A percentile compares a stretch with the other conserved stretches of the same genome.
Evolutionary conservation across 129 eudicot genomes (phyloP).

Genomic region (Lactuca saligna): DNA sequence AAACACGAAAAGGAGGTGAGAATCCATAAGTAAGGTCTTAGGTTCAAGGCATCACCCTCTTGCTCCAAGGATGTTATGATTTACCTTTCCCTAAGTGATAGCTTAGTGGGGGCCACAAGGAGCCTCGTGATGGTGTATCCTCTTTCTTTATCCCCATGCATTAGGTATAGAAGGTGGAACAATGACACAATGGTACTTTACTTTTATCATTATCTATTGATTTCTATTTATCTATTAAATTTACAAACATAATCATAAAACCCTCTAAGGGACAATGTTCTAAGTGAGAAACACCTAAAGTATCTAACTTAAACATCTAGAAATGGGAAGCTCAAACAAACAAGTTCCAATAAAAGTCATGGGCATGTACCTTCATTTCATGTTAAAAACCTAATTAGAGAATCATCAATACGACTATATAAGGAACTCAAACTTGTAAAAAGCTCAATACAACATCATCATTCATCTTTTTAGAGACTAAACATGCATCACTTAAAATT

Average conservation of each 20-base stretch:
- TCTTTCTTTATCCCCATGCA: neutral
- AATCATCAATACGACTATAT: neutral
- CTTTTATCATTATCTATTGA: no score
- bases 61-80: no score
- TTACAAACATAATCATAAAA: neutral
- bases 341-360: neutral
- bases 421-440: neutral
- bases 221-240: no score
- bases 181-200: neutral
- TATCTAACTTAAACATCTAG: neutral
- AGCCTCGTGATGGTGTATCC: neutral
- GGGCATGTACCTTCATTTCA: neutral
- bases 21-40: no score
- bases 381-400: neutral
- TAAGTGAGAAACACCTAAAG: neutral
- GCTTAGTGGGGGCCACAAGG: no score
- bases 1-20: no score
- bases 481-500: neutral
- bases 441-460: neutral
- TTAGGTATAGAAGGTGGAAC: constrained; percentile 2
- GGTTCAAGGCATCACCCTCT: no score
- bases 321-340: no score
- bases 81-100: no score
- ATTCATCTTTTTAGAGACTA: neutral
- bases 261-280: neutral